phyloP scores from a whole-genome alignment of 1,284 basidiomycete genomes.

The Thelephora terrestris region DNA sequence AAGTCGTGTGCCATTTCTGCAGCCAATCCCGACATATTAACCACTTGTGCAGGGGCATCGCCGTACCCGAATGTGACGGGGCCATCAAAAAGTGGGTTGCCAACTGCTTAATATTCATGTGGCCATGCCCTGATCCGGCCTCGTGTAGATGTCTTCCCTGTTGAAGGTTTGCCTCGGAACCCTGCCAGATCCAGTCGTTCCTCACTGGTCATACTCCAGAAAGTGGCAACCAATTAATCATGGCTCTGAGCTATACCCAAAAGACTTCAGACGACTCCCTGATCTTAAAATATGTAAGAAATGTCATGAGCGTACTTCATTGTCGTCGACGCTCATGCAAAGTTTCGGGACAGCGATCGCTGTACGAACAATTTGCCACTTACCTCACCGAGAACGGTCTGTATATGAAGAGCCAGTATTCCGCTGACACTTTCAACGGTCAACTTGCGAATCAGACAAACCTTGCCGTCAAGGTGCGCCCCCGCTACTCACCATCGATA shows the following conservation, averaged over 20 bases:
- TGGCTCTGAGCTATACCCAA: conserved; percentile 61
- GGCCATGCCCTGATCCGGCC: neutral
- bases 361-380: conserved; percentile 65
- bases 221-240: conserved; percentile 68
- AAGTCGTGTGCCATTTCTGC: neutral
- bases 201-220: conserved; percentile 26
- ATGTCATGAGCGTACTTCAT: conserved; percentile 5
- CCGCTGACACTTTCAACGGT: conserved; percentile 67
- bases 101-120: neutral
- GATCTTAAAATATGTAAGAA: conserved; percentile 38
- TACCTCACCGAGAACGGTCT: conserved; percentile 60
- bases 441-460: conserved; percentile 68
- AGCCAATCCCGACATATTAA: neutral
- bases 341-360: conserved; percentile 29
- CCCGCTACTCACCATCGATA: no score
- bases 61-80: neutral
- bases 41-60: neutral
- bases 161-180: neutral
- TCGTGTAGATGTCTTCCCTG: neutral
- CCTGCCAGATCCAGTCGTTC: neutral
- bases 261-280: conserved; percentile 45
- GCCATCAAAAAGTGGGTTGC: neutral
- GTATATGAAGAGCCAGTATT: conserved; percentile 49
- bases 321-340: neutral
- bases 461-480: conserved; percentile 68